phyloP scores from a whole-genome alignment of 139 green algal species.

The Yamagishiella unicocca region DNA sequence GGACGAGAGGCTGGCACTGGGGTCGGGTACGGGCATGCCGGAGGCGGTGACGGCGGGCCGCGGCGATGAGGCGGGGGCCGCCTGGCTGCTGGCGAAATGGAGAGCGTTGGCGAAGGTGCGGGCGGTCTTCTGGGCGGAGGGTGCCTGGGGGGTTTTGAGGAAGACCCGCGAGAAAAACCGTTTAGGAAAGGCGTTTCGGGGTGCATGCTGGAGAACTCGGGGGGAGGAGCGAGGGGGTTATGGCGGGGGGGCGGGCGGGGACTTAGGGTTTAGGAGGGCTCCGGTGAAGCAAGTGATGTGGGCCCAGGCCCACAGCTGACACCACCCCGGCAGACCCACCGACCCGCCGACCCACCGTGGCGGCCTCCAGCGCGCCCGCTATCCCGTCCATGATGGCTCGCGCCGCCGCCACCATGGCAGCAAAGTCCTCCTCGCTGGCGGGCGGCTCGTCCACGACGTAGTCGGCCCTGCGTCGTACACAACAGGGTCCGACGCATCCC shows the following conservation, averaged over 20 bases:
- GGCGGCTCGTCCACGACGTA: constrained; percentile 37
- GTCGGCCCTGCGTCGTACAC: background rate
- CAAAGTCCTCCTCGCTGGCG: background rate
- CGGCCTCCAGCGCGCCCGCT: constrained; percentile 20
- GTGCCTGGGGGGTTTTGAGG: constrained; percentile 3
- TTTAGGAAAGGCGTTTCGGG: too few species aligned
- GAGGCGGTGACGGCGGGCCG: background rate
- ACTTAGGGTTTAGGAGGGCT: too few species aligned
- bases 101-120: constrained; percentile 37
- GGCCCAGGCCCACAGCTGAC: too few species aligned
- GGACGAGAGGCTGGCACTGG: background rate
- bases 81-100: constrained; percentile 30
- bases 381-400: background rate
- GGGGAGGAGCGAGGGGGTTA: too few species aligned
- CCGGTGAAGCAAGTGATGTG: too few species aligned
- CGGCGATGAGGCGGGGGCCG: background rate
- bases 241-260: too few species aligned
- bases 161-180: too few species aligned
- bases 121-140: background rate
- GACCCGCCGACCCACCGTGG: constrained; percentile 6
- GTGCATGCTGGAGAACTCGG: too few species aligned
- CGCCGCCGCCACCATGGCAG: background rate
- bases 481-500: background rate
- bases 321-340: too few species aligned
- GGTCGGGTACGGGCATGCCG: background rate